These are phyloP conservation scores for Pilatotrama ljubarskyi DNA, from an alignment of 768 basidiomycete species.

Conservation along the genomic window DNA sequence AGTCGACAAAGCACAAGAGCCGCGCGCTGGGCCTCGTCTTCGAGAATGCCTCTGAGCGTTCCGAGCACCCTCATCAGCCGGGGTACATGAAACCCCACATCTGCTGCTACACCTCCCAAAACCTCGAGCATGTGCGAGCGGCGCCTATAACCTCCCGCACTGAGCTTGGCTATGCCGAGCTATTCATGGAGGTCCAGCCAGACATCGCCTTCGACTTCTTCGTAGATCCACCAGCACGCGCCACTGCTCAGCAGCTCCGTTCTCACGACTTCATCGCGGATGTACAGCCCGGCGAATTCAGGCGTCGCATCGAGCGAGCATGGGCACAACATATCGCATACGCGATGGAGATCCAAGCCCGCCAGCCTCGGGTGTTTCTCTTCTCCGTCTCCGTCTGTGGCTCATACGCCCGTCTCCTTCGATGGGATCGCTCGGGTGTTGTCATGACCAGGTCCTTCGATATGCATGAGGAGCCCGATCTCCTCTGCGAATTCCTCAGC, in stretches of 20 bases:
- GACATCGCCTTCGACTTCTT: constrained; percentile 7
- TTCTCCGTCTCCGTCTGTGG: constrained; percentile 31
- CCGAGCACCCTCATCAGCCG: background rate
- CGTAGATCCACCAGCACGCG: background rate
- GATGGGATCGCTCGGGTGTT: constrained; percentile 34
- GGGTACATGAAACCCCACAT: constrained; percentile 6
- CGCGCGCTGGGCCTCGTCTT: constrained; percentile 11
- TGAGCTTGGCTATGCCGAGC: constrained; percentile 11
- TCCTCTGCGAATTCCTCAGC: constrained; percentile 34
- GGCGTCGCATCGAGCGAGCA: no score
- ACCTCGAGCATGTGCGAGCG: background rate
- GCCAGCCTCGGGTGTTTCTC: constrained; percentile 31
- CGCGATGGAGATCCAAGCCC: constrained; percentile 10
- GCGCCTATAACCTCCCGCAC: background rate
- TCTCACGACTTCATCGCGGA: no score
- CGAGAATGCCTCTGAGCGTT: background rate
- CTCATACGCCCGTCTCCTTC: constrained; percentile 30
- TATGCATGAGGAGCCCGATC: constrained; percentile 19
- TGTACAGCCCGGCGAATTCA: no score
- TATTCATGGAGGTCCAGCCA: constrained; percentile 14
- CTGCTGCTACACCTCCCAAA: constrained; percentile 6
- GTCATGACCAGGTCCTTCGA: constrained; percentile 33
- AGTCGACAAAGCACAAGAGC: background rate
- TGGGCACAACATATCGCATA: background rate
- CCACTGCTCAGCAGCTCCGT: no score